Percentiles rank a stretch among this genome's conserved stretches.
Conservation (phyloP, 768 basidiomycete species). For the Hypholoma sublateritium region DNA sequence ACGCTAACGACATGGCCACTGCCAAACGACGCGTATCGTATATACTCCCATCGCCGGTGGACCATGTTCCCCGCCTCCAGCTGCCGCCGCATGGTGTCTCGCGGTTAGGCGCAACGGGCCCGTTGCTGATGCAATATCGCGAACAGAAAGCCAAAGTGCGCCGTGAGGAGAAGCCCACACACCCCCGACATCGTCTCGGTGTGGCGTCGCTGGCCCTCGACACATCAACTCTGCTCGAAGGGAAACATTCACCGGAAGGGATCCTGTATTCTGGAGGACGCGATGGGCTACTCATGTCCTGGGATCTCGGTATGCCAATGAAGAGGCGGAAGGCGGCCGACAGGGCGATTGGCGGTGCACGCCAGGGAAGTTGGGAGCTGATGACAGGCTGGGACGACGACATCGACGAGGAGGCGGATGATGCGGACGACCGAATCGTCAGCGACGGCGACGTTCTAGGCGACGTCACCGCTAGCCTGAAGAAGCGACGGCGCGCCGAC, state of each 20-base stretch:
- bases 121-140: constrained; percentile 51
- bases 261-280: constrained; percentile 89
- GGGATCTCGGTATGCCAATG: constrained; percentile 79
- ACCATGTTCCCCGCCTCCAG: constrained; percentile 60
- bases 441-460: constrained; percentile 79
- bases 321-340: constrained; percentile 28
- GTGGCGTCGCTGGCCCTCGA: constrained; percentile 88
- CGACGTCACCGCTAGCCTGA: constrained; percentile 46
- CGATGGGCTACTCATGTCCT: constrained; percentile 85
- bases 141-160: constrained; percentile 21
- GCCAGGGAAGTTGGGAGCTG: constrained; percentile 64
- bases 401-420: constrained; percentile 63
- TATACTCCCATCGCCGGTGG: constrained; percentile 73
- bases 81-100: constrained; percentile 67
- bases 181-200: constrained; percentile 86
- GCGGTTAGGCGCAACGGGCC: constrained; percentile 67
- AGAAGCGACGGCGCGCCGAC: constrained; percentile 34
- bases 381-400: constrained; percentile 86
- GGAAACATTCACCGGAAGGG: constrained; percentile 69
- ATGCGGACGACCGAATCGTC: constrained; percentile 52
- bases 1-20: not conserved
- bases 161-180: constrained; percentile 27
- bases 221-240: constrained; percentile 73
- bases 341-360: constrained; percentile 20
- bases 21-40: constrained; percentile 73